These are phyloP conservation scores for Syzygium aromaticum DNA, from an alignment of 345 rosid species.

Conservation along the genomic window DNA sequence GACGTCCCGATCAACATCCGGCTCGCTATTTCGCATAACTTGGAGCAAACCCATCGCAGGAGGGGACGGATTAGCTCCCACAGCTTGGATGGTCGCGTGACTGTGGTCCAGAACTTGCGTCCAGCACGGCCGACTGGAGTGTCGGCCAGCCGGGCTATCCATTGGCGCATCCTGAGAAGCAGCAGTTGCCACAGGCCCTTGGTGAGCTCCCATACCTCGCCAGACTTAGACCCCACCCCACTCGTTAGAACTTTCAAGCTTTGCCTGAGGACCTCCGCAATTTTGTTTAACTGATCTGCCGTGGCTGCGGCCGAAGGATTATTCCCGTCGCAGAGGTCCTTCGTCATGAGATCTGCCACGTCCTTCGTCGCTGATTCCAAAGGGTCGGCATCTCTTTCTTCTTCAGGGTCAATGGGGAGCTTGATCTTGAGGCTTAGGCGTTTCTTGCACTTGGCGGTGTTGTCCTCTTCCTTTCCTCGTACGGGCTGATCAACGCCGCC, in stretches of 20 bases:
- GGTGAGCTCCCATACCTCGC: not conserved
- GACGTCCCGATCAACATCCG: not conserved
- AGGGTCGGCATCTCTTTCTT: not conserved
- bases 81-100: not conserved
- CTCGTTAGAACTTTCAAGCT: not conserved
- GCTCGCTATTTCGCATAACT: not conserved
- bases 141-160: not conserved
- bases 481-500: fast-evolving
- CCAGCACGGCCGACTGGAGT: not conserved
- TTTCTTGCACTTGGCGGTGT: not conserved
- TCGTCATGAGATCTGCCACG: not conserved
- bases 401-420: not conserved
- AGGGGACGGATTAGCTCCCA: not conserved
- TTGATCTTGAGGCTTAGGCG: not conserved
- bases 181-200: not conserved
- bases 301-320: not conserved
- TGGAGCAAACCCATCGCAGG: not conserved
- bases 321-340: not conserved
- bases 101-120: not conserved
- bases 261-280: not conserved
- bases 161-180: not conserved
- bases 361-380: not conserved
- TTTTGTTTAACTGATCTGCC: not conserved
- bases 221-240: not conserved
- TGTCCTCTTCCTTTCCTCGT: not conserved